Conservation (phyloP, 176 grass and related monocot species). For the Eragrostis curvula region DNA sequence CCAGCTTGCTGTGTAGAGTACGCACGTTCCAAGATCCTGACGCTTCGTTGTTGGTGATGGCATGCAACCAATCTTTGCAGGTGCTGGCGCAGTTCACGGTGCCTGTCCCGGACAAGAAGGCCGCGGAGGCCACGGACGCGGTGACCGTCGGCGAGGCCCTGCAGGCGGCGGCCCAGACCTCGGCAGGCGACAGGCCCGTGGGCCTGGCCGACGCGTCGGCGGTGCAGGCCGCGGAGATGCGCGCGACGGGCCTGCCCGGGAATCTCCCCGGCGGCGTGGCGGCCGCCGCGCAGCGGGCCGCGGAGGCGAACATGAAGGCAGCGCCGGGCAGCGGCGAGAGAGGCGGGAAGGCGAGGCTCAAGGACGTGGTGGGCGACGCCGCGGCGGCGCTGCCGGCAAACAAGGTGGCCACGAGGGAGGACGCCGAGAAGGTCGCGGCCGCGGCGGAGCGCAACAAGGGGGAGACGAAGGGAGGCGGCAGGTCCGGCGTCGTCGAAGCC, state of each 20-base stretch:
- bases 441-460: conserved; percentile 18
- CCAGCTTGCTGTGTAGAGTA: not conserved
- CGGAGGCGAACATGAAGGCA: not conserved
- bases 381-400: conserved; percentile 28
- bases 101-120: not conserved
- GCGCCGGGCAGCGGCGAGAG: not conserved
- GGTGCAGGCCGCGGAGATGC: conserved; percentile 42
- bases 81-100: conserved; percentile 58
- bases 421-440: conserved; percentile 30
- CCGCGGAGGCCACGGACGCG: conserved; percentile 14
- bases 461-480: not conserved
- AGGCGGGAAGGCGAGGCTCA: not conserved
- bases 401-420: conserved; percentile 53
- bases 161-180: conserved; percentile 26
- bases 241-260: conserved; percentile 35
- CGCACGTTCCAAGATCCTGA: not conserved
- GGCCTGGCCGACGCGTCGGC: conserved; percentile 33
- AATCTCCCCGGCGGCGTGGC: conserved; percentile 41
- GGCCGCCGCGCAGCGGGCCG: conserved; percentile 38
- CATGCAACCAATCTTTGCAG: not conserved
- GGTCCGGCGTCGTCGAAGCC: conserved; percentile 1
- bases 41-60: not conserved
- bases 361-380: conserved; percentile 38
- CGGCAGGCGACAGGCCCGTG: not conserved
- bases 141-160: conserved; percentile 52